Evolutionary conservation across 2,329 filamentous ascomycete species (phyloP).

Genomic region (Cryphonectria naterciae): DNA sequence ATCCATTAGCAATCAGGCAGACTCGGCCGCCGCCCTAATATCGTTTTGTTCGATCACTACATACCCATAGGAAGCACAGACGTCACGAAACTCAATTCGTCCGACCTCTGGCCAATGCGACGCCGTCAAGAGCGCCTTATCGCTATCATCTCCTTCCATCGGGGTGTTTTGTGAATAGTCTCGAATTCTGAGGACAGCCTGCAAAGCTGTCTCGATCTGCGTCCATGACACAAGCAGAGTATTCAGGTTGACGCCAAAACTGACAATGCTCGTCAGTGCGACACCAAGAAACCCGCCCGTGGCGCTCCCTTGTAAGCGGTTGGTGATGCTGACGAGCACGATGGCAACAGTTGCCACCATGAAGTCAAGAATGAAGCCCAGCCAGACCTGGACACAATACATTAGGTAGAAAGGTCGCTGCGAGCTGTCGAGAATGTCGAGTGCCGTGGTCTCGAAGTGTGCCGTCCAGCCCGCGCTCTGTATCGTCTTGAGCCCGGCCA

Average conservation of each 20-base stretch:
- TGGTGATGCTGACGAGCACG: constrained; percentile 31
- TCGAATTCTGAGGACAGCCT: not conserved
- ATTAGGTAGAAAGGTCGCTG: constrained; percentile 57
- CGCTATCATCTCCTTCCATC: not conserved
- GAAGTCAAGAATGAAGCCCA: constrained; percentile 52
- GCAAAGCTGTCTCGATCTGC: not conserved
- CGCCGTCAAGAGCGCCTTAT: not conserved
- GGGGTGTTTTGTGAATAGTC: not conserved
- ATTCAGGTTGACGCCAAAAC: not conserved
- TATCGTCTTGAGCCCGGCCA: constrained; percentile 31
- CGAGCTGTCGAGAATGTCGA: constrained; percentile 48
- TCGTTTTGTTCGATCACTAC: not conserved
- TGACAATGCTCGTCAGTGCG: constrained; percentile 4
- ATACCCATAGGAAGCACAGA: not conserved
- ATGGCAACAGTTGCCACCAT: constrained; percentile 49
- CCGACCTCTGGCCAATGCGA: not conserved
- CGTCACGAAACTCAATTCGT: not conserved
- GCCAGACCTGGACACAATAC: constrained; percentile 55
- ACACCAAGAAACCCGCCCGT: constrained; percentile 9
- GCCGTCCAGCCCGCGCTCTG: not conserved
- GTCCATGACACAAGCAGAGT: not conserved
- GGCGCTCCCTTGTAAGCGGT: constrained; percentile 32
- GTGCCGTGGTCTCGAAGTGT: not conserved
- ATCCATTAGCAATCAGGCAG: not conserved
- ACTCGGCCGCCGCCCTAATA: not conserved